phyloP scores from a whole-genome alignment of 2,329 filamentous ascomycete species.

The Alternaria tenuissima region DNA sequence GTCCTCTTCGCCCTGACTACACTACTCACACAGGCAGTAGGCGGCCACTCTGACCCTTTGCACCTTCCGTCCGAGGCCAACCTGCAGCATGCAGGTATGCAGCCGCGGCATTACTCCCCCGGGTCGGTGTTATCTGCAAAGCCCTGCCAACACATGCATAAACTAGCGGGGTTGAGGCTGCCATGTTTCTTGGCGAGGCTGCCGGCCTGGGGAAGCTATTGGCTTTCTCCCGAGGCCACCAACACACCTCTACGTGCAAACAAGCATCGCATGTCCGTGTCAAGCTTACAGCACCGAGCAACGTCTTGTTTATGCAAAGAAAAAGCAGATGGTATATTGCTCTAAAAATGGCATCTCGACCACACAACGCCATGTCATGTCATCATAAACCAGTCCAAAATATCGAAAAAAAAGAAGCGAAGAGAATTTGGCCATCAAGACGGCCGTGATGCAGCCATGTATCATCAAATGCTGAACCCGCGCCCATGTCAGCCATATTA shows the following conservation, averaged over 20 bases:
- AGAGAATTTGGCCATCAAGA: constrained; percentile 7
- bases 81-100: neutral
- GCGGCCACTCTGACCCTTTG: neutral
- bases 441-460: constrained; percentile 12
- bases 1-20: constrained; percentile 4
- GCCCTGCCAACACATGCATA: constrained; percentile 19
- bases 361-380: constrained; percentile 23
- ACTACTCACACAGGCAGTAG: neutral
- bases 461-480: constrained; percentile 18
- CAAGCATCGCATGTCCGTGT: neutral
- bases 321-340: constrained; percentile 35
- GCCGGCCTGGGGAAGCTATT: constrained; percentile 1
- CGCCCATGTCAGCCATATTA: constrained; percentile 1
- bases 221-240: neutral
- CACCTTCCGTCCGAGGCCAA: constrained; percentile 7
- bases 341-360: constrained; percentile 2
- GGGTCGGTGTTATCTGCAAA: constrained; percentile 1
- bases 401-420: neutral
- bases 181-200: constrained; percentile 7
- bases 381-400: constrained; percentile 6
- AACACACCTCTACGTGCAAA: neutral
- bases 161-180: constrained; percentile 19
- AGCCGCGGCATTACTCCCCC: constrained; percentile 11
- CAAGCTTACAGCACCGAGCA: neutral
- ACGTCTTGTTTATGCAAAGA: constrained; percentile 2